Conservation (phyloP, 345 rosid genomes). For the Acer negundo region DNA sequence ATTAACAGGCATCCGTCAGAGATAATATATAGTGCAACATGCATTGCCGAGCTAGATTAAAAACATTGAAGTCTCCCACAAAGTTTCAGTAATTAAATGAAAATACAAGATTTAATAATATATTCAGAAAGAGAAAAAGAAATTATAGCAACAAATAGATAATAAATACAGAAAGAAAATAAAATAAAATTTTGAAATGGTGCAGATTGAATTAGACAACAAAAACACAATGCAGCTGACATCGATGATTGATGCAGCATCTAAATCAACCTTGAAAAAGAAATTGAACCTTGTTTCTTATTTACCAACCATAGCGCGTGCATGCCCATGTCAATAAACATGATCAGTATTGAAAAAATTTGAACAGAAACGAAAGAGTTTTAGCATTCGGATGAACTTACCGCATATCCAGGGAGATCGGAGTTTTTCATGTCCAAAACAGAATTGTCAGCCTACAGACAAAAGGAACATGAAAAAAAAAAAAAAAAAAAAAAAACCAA, state of each 20-base stretch:
- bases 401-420: constrained; percentile 63
- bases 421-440: constrained; percentile 36
- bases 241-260: too few species aligned
- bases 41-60: neutral
- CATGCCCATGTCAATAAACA: neutral
- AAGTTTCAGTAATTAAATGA: neutral
- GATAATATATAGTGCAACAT: neutral
- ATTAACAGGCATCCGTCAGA: neutral
- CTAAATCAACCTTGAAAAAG: neutral
- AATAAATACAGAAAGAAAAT: neutral
- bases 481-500: neutral
- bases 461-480: constrained; percentile 7
- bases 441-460: constrained; percentile 34
- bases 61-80: neutral
- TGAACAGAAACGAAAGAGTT: neutral
- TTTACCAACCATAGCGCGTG: neutral
- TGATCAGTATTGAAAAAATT: neutral
- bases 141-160: neutral
- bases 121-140: neutral
- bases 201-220: neutral
- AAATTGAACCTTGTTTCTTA: neutral
- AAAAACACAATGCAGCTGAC: neutral
- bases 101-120: neutral
- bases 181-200: too few species aligned
- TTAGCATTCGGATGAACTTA: constrained; percentile 29